Conservation (phyloP, 768 basidiomycete species). For the Boletellus ananiceps region DNA sequence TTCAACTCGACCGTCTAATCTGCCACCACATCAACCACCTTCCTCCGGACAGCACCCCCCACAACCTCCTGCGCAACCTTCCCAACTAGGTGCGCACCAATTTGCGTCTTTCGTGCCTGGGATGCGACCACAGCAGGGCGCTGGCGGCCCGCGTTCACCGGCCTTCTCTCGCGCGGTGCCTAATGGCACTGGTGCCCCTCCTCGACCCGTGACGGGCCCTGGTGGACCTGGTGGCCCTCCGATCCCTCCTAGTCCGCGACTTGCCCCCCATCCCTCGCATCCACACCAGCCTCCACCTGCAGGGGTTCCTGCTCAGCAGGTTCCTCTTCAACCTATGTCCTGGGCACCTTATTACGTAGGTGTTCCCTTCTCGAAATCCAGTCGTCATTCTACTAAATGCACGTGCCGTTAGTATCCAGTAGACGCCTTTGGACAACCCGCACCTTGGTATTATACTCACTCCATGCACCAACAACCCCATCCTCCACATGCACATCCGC, state of each 20-base stretch:
- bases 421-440: constrained; percentile 44
- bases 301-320: constrained; percentile 44
- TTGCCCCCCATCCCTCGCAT: constrained; percentile 45
- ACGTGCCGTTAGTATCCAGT: constrained; percentile 36
- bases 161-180: constrained; percentile 57
- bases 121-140: constrained; percentile 43
- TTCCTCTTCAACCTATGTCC: constrained; percentile 37
- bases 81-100: constrained; percentile 42
- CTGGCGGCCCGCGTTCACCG: constrained; percentile 62
- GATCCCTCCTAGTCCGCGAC: constrained; percentile 59
- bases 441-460: constrained; percentile 37
- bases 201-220: constrained; percentile 45
- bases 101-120: constrained; percentile 48
- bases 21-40: constrained; percentile 44
- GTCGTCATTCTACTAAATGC: neutral
- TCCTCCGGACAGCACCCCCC: constrained; percentile 35
- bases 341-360: constrained; percentile 59
- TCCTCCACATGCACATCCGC: constrained; percentile 41
- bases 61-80: constrained; percentile 35
- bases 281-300: constrained; percentile 53
- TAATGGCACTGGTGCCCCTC: constrained; percentile 48
- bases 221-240: constrained; percentile 53
- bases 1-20: constrained; percentile 47
- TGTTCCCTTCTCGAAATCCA: constrained; percentile 12
- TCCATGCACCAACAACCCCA: constrained; percentile 39